Evolutionary conservation across 2,329 filamentous ascomycete species (phyloP), one percentile per base, ranked within the genome.

Genomic region (Periconia sp.): DNA sequence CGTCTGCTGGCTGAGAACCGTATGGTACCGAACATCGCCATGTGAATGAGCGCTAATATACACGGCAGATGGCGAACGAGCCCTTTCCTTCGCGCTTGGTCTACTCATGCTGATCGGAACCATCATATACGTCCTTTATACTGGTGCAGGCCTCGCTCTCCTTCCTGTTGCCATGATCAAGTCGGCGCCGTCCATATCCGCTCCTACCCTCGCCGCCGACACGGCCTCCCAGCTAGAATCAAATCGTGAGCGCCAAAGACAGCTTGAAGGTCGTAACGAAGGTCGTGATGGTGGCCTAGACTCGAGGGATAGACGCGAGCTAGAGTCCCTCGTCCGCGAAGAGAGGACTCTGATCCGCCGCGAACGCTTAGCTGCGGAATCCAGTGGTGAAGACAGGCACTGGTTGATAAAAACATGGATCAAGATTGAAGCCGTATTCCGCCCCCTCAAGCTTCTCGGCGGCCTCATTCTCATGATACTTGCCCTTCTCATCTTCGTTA

Each of bases 101-200:
- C 77, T 96, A n/a, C 78, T 99, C 29, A 87, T 95, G 40, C 91
- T 89, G 0, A 74, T 96, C 21, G 94, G 94, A 4, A 92, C 90
- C 0, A 70, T 95, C 12, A 78, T 96, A 2, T 97, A 96, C 68
- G 80, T 89, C 35, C 69, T 96, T 32, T 97, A 99, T 68, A 96
- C 92, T 1, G 89, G 89, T 4, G 82, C 88, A 9, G 94, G 94
- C 1, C 80, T 99, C 46, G 94, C 94, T 2, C 79, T 97, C 13
- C 81, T 97, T 13, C 94, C 94, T 1, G 82, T 96, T 16, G 87
- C 88, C 7, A 83, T 96, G 66, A 95, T 99, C 78, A 96, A 95
- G 72, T 90, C 89, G 11, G 88, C 91, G 0, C 92, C 92, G 7
- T 84, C 89, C 8, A 81, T 96, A 48, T 96, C 92, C 5, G 87